Conservation (phyloP, 495 filamentous ascomycete genomes). For the Neurospora sp. region DNA sequence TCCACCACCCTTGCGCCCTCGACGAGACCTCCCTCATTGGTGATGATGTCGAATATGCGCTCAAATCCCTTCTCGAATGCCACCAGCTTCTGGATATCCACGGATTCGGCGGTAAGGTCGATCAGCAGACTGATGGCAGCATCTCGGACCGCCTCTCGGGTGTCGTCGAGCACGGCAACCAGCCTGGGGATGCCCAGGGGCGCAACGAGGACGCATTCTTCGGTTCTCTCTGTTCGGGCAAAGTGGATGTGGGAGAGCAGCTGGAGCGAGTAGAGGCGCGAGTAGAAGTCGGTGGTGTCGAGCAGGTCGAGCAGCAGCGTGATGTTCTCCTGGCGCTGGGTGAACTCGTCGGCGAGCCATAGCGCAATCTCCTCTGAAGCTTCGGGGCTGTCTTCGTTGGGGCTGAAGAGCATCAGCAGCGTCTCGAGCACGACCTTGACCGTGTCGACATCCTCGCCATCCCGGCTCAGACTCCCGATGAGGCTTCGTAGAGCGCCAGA, state of each 20-base stretch:
- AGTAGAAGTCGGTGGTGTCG: conserved; percentile 81
- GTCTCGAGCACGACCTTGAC: conserved; percentile 92
- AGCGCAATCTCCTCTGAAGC: conserved; percentile 93
- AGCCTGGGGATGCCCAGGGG: conserved; percentile 81
- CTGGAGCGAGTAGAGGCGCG: conserved; percentile 84
- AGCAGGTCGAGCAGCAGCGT: conserved; percentile 81
- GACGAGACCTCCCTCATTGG: conserved; percentile 67
- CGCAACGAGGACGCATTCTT: conserved; percentile 85
- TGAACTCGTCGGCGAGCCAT: conserved; percentile 97
- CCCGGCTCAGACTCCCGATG: conserved; percentile 74
- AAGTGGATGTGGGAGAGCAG: conserved; percentile 75
- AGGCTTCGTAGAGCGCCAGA: conserved; percentile 79
- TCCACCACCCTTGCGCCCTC: conserved; percentile 86
- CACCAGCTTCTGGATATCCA: conserved; percentile 81
- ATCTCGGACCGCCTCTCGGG: conserved; percentile 80
- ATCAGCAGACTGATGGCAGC: conserved; percentile 46
- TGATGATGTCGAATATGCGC: conserved; percentile 69
- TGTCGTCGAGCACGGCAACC: conserved; percentile 74
- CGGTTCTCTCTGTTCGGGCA: conserved; percentile 87
- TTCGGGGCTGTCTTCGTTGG: conserved; percentile 59
- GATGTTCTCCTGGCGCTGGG: conserved; percentile 97
- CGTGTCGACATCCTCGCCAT: conserved; percentile 93
- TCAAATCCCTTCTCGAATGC: conserved; percentile 93
- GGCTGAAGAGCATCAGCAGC: conserved; percentile 77
- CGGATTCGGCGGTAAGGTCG: conserved; percentile 39